Conservation (phyloP, 225 moss, liverwort and hornwort genomes). For the Pseudoscleropodium purum region DNA sequence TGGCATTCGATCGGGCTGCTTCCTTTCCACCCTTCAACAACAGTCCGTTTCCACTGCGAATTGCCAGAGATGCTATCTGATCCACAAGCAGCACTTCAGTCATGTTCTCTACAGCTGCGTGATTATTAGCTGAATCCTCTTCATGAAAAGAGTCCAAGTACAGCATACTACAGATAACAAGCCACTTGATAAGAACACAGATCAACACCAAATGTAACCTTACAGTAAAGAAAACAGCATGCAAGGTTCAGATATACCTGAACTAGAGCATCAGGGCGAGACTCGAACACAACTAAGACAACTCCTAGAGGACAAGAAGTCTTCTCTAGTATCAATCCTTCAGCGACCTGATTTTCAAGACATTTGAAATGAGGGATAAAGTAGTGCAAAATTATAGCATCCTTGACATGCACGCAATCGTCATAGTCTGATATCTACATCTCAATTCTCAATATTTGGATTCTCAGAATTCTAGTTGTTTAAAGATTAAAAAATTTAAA, state of each 20-base stretch:
- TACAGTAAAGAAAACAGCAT: not conserved
- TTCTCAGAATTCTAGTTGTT: not conserved
- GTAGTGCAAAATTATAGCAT: not conserved
- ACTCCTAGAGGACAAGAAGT: slow-evolving; percentile 82
- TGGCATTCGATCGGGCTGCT: slow-evolving; percentile 80
- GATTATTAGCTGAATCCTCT: not conserved
- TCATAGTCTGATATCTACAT: not conserved
- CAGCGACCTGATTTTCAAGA: slow-evolving; percentile 40
- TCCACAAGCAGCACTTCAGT: not conserved
- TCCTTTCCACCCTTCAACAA: slow-evolving; percentile 93
- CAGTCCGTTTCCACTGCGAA: slow-evolving; percentile 87
- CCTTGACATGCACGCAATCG: not conserved
- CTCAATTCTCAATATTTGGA: not conserved
- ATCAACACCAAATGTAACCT: not conserved
- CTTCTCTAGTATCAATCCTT: slow-evolving; percentile 80
- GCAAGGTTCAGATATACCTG: slow-evolving; percentile 41
- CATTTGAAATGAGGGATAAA: not conserved
- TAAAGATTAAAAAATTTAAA: not conserved
- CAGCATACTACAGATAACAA: not conserved
- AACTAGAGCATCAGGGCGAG: slow-evolving; percentile 90
- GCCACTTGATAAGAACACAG: not conserved
- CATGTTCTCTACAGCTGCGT: not conserved
- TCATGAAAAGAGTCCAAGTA: not conserved
- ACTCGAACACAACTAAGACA: slow-evolving; percentile 89
- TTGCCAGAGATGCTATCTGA: slow-evolving; percentile 89